phyloP scores from a whole-genome alignment of 2,329 filamentous ascomycete species.

The Trichoderma harzianum region DNA sequence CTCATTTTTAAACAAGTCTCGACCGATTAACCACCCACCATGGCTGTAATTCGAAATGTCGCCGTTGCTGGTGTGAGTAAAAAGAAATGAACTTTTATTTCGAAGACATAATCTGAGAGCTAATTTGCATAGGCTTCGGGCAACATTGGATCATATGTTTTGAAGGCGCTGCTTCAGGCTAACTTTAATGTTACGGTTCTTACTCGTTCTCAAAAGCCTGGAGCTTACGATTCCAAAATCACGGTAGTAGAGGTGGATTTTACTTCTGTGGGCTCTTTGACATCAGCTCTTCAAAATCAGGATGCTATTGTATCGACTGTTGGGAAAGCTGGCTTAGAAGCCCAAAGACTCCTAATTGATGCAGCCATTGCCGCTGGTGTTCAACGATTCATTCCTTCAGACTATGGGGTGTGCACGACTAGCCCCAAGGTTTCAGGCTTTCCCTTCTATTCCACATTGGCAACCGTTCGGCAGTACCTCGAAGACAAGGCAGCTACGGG shows the following conservation, averaged over 20 bases:
- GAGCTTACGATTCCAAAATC: neutral
- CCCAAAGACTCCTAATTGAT: neutral
- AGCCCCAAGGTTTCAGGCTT: neutral
- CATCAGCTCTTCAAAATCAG: neutral
- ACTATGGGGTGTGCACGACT: neutral
- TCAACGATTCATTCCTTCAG: neutral
- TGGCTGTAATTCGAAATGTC: neutral
- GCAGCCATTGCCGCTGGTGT: neutral
- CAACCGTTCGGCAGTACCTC: neutral
- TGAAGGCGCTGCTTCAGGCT: neutral
- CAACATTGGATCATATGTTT: neutral
- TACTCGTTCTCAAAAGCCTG: neutral
- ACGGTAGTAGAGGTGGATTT: neutral
- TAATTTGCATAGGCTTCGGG: neutral
- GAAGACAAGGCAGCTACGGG: neutral
- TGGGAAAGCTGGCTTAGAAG: neutral
- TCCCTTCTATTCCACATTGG: neutral
- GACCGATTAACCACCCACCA: neutral
- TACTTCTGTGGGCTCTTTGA: neutral
- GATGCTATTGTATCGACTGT: neutral
- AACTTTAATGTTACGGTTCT: constrained; percentile 1
- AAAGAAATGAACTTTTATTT: neutral
- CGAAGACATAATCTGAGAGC: neutral
- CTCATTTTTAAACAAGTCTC: neutral
- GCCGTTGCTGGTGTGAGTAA: neutral